A percentile compares a stretch with the other conserved stretches of the same genome.
Evolutionary conservation across 352 stramenopile genomes (phyloP).

Genomic region (Phytophthora capsici): DNA sequence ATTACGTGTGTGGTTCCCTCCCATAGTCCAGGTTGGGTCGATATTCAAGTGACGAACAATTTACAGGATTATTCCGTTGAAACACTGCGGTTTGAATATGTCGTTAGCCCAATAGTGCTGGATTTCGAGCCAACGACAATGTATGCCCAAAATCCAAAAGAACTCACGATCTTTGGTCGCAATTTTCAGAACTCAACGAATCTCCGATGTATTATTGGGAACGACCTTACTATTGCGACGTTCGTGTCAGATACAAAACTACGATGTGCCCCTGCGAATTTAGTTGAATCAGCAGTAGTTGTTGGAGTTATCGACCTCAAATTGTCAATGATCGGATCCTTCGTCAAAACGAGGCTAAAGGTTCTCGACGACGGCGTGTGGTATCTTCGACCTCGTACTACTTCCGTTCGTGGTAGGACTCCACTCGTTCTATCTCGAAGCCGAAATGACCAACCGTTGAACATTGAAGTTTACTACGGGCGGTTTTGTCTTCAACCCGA

Average conservation of each 20-base stretch:
- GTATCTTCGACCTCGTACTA: constrained; percentile 20
- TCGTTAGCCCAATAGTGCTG: constrained; percentile 41
- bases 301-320: constrained; percentile 47
- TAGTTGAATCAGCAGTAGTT: constrained; percentile 18
- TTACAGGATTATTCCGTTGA: constrained; percentile 55
- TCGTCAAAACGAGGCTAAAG: constrained; percentile 15
- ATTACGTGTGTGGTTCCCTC: constrained; percentile 41
- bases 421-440: constrained; percentile 17
- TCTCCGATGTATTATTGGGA: constrained; percentile 44
- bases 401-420: constrained; percentile 24
- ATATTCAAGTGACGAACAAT: constrained; percentile 63
- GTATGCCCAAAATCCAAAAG: constrained; percentile 1
- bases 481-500: constrained; percentile 34
- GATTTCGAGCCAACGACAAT: constrained; percentile 36
- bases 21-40: constrained; percentile 38
- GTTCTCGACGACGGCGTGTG: constrained; percentile 30
- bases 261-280: constrained; percentile 18
- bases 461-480: constrained; percentile 10
- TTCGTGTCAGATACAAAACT: constrained; percentile 40
- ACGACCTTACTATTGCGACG: constrained; percentile 24
- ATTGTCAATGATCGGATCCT: constrained; percentile 31
- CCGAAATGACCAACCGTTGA: neutral
- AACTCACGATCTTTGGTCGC: constrained; percentile 34
- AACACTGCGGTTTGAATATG: constrained; percentile 42
- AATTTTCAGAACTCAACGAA: constrained; percentile 49